Conservation (phyloP, 345 rosid species). For the Angophora floribunda region DNA sequence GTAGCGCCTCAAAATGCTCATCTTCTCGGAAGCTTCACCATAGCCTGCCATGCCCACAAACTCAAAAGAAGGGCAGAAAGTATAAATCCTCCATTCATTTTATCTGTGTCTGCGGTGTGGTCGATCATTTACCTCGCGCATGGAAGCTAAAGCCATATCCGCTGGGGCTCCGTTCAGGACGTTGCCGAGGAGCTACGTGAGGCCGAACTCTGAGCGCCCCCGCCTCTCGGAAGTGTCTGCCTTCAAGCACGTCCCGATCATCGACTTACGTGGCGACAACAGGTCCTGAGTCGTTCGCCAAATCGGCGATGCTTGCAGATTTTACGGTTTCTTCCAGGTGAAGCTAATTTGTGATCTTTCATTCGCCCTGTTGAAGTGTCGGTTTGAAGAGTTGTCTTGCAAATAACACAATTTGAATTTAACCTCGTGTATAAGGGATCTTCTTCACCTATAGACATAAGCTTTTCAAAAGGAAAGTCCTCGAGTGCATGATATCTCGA, state of each 20-base stretch:
- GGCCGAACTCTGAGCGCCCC: slow-evolving; percentile 69
- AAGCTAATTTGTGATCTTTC: neutral
- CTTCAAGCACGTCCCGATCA: slow-evolving; percentile 47
- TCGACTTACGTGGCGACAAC: slow-evolving; percentile 48
- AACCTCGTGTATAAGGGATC: neutral
- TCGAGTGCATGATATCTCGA: neutral
- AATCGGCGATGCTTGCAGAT: slow-evolving; percentile 41
- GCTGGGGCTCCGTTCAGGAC: slow-evolving; percentile 29
- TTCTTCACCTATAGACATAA: neutral
- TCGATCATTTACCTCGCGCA: neutral
- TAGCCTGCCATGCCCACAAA: neutral
- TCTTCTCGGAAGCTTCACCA: neutral
- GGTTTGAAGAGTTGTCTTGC: neutral
- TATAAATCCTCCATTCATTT: neutral
- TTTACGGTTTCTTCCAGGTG: slow-evolving; percentile 74
- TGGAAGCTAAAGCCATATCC: slow-evolving; percentile 59
- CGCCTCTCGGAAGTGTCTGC: slow-evolving; percentile 41
- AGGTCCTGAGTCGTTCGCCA: slow-evolving; percentile 24
- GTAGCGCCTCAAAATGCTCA: neutral
- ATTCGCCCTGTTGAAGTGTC: neutral
- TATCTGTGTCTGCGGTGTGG: neutral
- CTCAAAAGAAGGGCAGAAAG: neutral
- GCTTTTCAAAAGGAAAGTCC: neutral
- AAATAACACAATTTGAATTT: neutral
- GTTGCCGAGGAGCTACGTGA: slow-evolving; percentile 58